Base-by-base conservation (phyloP, 2,329 filamentous ascomycete species). In the Penicillium sumatraense region DNA sequence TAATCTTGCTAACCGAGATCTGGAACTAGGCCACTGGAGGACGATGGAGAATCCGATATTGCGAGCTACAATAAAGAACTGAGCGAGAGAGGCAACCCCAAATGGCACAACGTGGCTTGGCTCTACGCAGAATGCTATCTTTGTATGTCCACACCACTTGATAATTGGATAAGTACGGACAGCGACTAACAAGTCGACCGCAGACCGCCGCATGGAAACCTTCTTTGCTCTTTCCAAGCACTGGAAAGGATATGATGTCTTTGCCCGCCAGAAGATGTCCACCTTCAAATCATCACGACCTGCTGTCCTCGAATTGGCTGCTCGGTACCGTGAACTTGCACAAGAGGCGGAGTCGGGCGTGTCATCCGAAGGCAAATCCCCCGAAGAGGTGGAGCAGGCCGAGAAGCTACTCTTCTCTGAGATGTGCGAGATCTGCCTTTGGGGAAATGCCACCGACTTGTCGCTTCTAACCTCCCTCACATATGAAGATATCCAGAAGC, bases 391-490 rank as follows among this genome's bases (percentile, higher is more conserved):
- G 47, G 83, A 85, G 26, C 84, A 88, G 53, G 87, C 90, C 0
- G 90, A 96, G 70, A 85, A 86, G 69, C 75, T 93, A 0, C 79
- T 97, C 23, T 98, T 98, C 77, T 82, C 82, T 21, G 93, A 98
- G 72, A 96, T 98, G 89, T 93, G 89, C 75, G 91, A 97, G 80
- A 95, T 97, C 65, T 97, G 93, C 71, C 84, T 98, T 2, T 98
- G 93, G 93, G 93, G 93, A 10, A 98, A 98, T 72, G 95, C 93
- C 1, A 98, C 93, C 0, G 95, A 98, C 72, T 81, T 98, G 13
- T 96, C 91, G 0, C 87, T 98, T 18, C 81, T 98, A 52, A 96
- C 93, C 0, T 92, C 89, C 65, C 83, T 97, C 53, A 91, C 89
- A 1, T 96, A 96, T 73, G 93, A 97, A 67, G 95, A 98, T 69